Conservation (phyloP, 176 grass and related monocot genomes). For the Cenchrus americanus region DNA sequence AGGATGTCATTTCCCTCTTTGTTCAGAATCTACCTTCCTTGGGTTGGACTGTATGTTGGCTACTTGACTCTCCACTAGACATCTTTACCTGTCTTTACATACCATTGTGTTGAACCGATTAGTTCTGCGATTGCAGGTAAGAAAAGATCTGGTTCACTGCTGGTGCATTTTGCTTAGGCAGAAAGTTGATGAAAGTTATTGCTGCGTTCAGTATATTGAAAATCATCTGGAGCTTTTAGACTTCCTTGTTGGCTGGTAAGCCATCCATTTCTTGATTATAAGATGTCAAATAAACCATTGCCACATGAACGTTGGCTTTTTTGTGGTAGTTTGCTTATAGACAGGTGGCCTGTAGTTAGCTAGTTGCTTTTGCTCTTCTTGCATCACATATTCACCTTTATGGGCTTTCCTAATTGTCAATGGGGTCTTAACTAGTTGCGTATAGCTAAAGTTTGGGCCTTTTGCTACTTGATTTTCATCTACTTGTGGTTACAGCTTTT, state of each 20-base stretch:
- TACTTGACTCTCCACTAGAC: not conserved
- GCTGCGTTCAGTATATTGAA: slow-evolving; percentile 88
- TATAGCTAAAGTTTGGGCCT: slow-evolving; percentile 18
- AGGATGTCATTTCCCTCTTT: slow-evolving; percentile 76
- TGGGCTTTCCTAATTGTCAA: slow-evolving; percentile 8
- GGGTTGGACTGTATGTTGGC: slow-evolving; percentile 80
- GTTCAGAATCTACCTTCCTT: slow-evolving; percentile 91
- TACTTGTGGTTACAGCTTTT: not conserved
- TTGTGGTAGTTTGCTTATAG: not conserved
- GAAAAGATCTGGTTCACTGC: slow-evolving; percentile 88
- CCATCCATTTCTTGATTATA: slow-evolving; percentile 24
- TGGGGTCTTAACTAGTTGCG: slow-evolving; percentile 19
- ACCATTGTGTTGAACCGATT: not conserved
- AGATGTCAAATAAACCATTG: slow-evolving; percentile 9
- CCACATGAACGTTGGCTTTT: not conserved
- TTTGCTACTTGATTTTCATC: not conserved
- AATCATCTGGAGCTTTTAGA: slow-evolving; percentile 94
- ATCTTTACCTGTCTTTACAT: not conserved
- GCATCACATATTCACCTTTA: slow-evolving; percentile 30
- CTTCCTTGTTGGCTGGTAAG: slow-evolving; percentile 98
- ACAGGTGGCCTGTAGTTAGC: not conserved
- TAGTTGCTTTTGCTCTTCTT: slow-evolving; percentile 1
- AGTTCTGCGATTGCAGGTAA: slow-evolving; percentile 63
- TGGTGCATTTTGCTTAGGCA: slow-evolving; percentile 95
- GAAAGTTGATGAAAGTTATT: slow-evolving; percentile 69